Base-by-base conservation (phyloP, 164 flowering plant genomes). In the Piper betle region DNA sequence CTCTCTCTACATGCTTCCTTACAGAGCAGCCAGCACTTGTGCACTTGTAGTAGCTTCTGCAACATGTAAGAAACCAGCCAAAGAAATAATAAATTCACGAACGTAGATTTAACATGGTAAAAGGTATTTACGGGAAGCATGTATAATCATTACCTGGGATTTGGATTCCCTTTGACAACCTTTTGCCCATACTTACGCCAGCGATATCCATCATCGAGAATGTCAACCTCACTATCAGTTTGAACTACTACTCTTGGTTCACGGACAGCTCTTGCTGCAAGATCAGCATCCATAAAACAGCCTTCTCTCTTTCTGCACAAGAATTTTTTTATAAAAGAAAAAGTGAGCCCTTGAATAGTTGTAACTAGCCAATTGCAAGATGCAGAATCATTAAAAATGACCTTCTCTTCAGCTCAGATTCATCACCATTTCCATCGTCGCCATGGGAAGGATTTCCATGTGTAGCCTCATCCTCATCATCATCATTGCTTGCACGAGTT, bases 41-140 rank as follows among this genome's bases (percentile, higher is more conserved):
- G 82, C 97, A 90, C 72, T 90, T 90, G 79, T 85, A 90, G 74
- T 90, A 90, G 76, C 92, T 90, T 90, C 97, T 89, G 75, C 42
- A 62, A 18, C 25, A 56, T 25, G 2, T 19, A 37, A 59, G 57
- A 7, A 53, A 18, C 39, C 52, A 40, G 25, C 16, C 19, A 16
- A 19, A 38, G 3, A 52, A 17, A 58, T 13, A 33, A 4, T 57
- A 1, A 52, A n/a, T 2, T 39, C 3, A 52, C 39, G 4, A 60
- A n/a, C n/a, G n/a, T n/a, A n/a, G n/a, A n/a, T n/a, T n/a, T n/a
- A n/a, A n/a, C n/a, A 17, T 25, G 39, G 12, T 40, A 54, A 3
- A 15, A 53, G 50, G 18, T 38, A 53, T 37, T 43, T 20, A 25
- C 16, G 15, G 53, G 10, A 53, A 56, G 37, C 33, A 39, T 1